Evolutionary conservation across 768 basidiomycete genomes (phyloP).

Genomic region (Serendipita indica): DNA sequence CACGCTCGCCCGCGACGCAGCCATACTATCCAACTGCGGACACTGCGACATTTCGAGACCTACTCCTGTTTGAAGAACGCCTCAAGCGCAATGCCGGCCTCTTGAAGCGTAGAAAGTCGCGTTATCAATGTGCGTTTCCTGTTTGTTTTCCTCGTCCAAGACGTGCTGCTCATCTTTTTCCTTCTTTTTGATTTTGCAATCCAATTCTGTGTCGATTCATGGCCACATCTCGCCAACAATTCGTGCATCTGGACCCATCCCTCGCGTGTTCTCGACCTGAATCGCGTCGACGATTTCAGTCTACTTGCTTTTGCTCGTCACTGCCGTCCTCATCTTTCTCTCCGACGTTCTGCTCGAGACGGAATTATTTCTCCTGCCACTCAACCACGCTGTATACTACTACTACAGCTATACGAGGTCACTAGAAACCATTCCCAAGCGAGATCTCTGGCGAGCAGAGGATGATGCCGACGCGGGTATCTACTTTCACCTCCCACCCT

Average conservation of each 20-base stretch:
- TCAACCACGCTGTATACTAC: slow-evolving; percentile 26
- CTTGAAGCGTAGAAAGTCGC: slow-evolving; percentile 60
- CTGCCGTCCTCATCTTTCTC: slow-evolving; percentile 54
- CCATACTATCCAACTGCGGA: slow-evolving; percentile 46
- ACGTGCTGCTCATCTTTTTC: slow-evolving; percentile 18
- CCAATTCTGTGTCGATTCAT: background rate
- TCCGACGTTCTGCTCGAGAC: slow-evolving; percentile 61
- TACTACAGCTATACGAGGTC: background rate
- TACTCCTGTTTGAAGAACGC: slow-evolving; percentile 90
- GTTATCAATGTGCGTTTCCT: slow-evolving; percentile 57
- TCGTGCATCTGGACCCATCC: background rate
- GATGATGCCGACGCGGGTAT: no score
- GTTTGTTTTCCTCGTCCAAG: slow-evolving; percentile 11
- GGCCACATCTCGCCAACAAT: background rate
- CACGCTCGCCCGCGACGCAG: background rate
- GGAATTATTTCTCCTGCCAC: slow-evolving; percentile 51
- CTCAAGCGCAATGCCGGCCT: slow-evolving; percentile 83
- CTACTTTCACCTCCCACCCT: slow-evolving; percentile 27
- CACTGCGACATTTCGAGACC: slow-evolving; percentile 66
- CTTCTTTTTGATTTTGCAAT: no score
- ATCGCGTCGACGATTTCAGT: slow-evolving; percentile 29
- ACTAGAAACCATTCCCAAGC: no score
- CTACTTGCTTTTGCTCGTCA: slow-evolving; percentile 54
- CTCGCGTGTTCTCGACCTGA: background rate
- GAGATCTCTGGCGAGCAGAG: background rate